Evolutionary conservation across 2,329 filamentous ascomycete genomes (phyloP).

Genomic region (Scedosporium boydii): DNA sequence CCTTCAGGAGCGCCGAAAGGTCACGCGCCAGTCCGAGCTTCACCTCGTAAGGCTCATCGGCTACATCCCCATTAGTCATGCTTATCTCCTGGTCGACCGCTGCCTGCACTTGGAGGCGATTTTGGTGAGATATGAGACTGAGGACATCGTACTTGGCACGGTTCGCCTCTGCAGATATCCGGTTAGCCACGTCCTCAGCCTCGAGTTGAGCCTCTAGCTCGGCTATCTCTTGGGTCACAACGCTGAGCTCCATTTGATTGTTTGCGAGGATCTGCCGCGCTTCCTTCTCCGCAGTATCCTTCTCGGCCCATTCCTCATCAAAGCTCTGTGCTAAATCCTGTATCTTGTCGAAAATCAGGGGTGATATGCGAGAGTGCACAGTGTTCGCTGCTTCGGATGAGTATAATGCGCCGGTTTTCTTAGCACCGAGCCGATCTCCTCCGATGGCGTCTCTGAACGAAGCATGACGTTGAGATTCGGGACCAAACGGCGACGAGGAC

Average conservation of each 20-base stretch:
- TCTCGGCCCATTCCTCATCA: constrained; percentile 67
- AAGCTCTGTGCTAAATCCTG: constrained; percentile 61
- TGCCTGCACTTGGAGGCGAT: constrained; percentile 41
- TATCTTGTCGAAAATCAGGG: constrained; percentile 62
- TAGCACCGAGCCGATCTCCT: constrained; percentile 13
- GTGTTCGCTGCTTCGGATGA: constrained; percentile 58
- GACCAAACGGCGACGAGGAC: constrained; percentile 65
- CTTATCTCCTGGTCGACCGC: constrained; percentile 40
- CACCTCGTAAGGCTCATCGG: constrained; percentile 38
- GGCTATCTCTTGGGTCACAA: constrained; percentile 48
- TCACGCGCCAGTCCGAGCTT: constrained; percentile 49
- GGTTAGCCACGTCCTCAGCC: constrained; percentile 41
- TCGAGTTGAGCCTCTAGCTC: constrained; percentile 48
- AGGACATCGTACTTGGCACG: constrained; percentile 37
- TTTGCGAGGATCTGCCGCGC: constrained; percentile 56
- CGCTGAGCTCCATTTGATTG: constrained; percentile 57
- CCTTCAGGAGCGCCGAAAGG: constrained; percentile 44
- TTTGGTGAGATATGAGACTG: constrained; percentile 41
- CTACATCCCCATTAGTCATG: constrained; percentile 38
- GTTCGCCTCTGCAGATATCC: constrained; percentile 41
- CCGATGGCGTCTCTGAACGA: constrained; percentile 37
- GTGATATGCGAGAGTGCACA: constrained; percentile 59
- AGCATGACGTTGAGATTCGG: constrained; percentile 48
- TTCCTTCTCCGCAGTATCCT: constrained; percentile 59
- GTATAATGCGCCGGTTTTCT: constrained; percentile 33